phyloP scores from a whole-genome alignment of 495 filamentous ascomycete genomes.

The Xylaria intraflava region DNA sequence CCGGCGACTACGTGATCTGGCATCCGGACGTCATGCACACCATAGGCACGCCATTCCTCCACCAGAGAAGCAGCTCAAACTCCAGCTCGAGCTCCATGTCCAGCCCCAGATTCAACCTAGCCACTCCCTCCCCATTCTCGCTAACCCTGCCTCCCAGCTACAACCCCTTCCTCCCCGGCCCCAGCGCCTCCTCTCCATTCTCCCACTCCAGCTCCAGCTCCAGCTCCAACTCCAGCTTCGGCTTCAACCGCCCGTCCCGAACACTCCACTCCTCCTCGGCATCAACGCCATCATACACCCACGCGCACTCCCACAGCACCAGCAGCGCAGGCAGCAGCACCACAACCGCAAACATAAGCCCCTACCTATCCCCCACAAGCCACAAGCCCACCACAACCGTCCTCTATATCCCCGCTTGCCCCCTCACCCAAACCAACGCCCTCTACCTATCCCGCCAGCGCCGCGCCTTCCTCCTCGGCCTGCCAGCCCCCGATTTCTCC shows the following conservation, averaged over 20 bases:
- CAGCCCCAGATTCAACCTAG: conserved; percentile 13
- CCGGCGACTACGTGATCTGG: conserved; percentile 87
- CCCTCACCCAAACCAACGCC: conserved; percentile 71
- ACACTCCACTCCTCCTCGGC: not conserved
- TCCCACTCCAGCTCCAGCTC: not conserved
- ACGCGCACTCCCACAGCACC: not conserved
- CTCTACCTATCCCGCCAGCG: conserved; percentile 67
- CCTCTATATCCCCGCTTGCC: conserved; percentile 76
- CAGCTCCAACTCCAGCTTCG: not conserved
- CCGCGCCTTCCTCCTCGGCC: conserved; percentile 47
- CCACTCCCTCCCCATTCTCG: not conserved
- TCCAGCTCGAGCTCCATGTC: conserved; percentile 25
- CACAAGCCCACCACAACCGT: conserved; percentile 44
- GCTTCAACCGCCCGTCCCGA: not conserved
- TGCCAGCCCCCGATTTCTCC: conserved; percentile 6
- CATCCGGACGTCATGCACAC: conserved; percentile 59
- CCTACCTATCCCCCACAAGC: not conserved
- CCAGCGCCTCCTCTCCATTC: not conserved
- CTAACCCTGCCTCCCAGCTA: not conserved
- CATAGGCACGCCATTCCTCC: conserved; percentile 51
- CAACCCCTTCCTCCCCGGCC: not conserved
- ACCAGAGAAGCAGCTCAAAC: conserved; percentile 33
- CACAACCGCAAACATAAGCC: not conserved
- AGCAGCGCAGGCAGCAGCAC: not conserved
- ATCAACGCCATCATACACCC: not conserved